Conservation (phyloP, 1,284 basidiomycete species). For the Rhodotorula sp. region DNA sequence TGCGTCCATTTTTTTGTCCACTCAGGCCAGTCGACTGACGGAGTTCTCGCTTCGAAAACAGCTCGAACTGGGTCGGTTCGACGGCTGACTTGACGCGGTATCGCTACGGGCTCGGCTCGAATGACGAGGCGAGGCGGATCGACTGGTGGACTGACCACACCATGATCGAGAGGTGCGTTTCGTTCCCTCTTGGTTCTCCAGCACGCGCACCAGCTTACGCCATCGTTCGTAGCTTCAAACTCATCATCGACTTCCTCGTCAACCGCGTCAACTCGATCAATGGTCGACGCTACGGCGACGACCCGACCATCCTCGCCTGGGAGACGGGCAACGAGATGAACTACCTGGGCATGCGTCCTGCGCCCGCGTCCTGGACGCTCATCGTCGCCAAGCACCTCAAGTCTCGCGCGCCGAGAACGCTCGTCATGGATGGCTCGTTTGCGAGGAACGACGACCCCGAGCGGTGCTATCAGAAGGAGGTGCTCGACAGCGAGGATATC, state of each 20-base stretch:
- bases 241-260: conserved; percentile 43
- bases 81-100: conserved; percentile 23
- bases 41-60: background rate
- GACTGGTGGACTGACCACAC: conserved; percentile 40
- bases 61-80: conserved; percentile 39
- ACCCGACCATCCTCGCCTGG: conserved; percentile 46
- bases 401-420: conserved; percentile 42
- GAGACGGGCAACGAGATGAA: conserved; percentile 46
- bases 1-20: background rate
- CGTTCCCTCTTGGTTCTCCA: background rate
- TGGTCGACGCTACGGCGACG: conserved; percentile 44
- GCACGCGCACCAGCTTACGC: no score
- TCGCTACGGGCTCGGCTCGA: conserved; percentile 32
- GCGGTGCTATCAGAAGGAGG: conserved; percentile 40
- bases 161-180: conserved; percentile 35
- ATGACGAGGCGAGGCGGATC: conserved; percentile 30
- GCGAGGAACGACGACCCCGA: conserved; percentile 42
- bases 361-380: conserved; percentile 43
- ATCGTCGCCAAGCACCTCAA: conserved; percentile 44
- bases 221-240: conserved; percentile 31
- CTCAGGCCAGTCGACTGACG: no score
- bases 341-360: conserved; percentile 40
- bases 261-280: conserved; percentile 47
- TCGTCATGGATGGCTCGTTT: conserved; percentile 47
- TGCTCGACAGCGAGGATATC: conserved; percentile 40